Percentiles rank a stretch among this genome's conserved stretches.
Conservation (phyloP, 1,139 yeast species). For the Pichia cactophila region DNA sequence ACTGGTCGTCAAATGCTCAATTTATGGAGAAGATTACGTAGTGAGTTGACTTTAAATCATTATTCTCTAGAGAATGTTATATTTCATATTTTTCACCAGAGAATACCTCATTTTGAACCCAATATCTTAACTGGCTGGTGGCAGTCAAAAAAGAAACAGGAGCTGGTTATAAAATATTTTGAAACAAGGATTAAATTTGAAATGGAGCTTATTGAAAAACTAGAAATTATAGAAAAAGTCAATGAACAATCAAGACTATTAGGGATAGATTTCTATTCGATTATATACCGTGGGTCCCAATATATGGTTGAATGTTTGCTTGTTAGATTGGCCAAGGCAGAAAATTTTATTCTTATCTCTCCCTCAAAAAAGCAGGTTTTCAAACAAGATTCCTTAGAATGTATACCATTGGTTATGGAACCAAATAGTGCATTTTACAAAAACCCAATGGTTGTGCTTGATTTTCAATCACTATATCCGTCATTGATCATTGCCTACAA, state of each 20-base stretch:
- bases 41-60: conserved; percentile 54
- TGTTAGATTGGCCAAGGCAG: conserved; percentile 65
- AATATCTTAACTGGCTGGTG: conserved; percentile 49
- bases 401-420: conserved; percentile 87
- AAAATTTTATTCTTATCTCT: conserved; percentile 63
- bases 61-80: conserved; percentile 76
- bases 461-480: conserved; percentile 90
- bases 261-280: conserved; percentile 87
- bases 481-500: conserved; percentile 88
- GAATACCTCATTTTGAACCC: conserved; percentile 57
- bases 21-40: conserved; percentile 70
- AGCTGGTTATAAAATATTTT: conserved; percentile 46
- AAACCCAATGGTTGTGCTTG: conserved; percentile 82
- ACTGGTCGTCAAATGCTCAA: conserved; percentile 80
- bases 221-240: conserved; percentile 63
- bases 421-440: conserved; percentile 81
- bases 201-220: conserved; percentile 46
- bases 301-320: conserved; percentile 84
- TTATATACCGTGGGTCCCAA: conserved; percentile 86
- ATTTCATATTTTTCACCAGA: conserved; percentile 54
- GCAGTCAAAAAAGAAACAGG: conserved; percentile 26
- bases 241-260: conserved; percentile 79
- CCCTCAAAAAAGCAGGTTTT: conserved; percentile 80
- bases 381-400: conserved; percentile 77
- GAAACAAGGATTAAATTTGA: conserved; percentile 41